A percentile compares a stretch with the other conserved stretches of the same genome.
Evolutionary conservation across 257 asterid species (phyloP).

Genomic region (Gardenia jasminoides): DNA sequence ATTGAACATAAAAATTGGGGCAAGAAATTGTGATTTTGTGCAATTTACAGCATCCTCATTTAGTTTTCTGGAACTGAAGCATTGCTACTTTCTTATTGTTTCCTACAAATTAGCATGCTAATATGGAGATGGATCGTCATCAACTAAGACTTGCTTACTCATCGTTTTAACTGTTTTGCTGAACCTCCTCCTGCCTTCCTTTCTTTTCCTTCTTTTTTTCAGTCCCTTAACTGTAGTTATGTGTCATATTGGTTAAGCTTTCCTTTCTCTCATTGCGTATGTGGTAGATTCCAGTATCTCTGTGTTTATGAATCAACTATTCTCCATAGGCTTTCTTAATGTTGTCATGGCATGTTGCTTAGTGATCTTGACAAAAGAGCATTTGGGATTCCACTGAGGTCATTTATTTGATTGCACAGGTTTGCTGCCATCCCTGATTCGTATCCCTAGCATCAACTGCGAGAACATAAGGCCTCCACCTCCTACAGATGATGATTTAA

Average conservation of each 20-base stretch:
- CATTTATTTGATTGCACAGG: constrained; percentile 36
- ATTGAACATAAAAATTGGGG: neutral
- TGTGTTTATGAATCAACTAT: neutral
- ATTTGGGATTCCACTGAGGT: neutral
- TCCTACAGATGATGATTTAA: constrained; percentile 66
- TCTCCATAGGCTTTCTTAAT: neutral
- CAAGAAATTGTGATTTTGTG: neutral
- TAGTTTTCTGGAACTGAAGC: neutral
- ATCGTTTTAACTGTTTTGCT: too few species aligned
- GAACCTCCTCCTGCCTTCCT: too few species aligned
- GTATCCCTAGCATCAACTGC: constrained; percentile 19
- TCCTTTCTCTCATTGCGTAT: neutral
- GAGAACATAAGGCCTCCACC: constrained; percentile 30
- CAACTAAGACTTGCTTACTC: too few species aligned
- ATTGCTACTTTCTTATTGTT: neutral
- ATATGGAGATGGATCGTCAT: neutral
- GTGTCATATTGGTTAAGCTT: neutral
- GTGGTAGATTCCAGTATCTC: too few species aligned
- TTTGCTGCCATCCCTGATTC: constrained; percentile 44
- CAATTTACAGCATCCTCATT: neutral
- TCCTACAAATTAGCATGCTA: neutral
- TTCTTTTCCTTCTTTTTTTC: too few species aligned
- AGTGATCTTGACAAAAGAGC: neutral
- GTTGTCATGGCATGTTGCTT: neutral
- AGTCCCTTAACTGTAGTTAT: neutral